phyloP scores from a whole-genome alignment of 495 filamentous ascomycete species.

The Daldinia caldariorum region DNA sequence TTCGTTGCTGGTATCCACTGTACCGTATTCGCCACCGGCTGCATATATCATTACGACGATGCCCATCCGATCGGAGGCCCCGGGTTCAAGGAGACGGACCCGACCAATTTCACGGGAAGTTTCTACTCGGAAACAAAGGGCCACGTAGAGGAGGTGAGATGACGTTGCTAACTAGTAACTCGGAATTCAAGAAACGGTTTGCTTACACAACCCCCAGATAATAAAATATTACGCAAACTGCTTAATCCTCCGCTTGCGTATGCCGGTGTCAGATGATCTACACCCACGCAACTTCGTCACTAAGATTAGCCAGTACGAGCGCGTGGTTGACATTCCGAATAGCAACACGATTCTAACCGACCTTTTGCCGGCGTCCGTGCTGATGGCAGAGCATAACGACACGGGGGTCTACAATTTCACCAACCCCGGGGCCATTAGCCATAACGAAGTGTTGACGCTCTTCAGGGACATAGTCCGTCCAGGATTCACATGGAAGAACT shows the following conservation, averaged over 20 bases:
- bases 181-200: neutral
- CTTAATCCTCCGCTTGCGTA: constrained; percentile 70
- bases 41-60: constrained; percentile 70
- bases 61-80: constrained; percentile 66
- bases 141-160: constrained; percentile 68
- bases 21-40: constrained; percentile 73
- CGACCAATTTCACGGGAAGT: constrained; percentile 70
- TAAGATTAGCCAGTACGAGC: constrained; percentile 71
- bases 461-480: constrained; percentile 71
- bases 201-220: constrained; percentile 53
- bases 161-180: neutral
- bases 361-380: constrained; percentile 67
- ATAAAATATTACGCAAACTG: constrained; percentile 68
- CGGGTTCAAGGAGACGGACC: constrained; percentile 69
- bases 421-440: constrained; percentile 72
- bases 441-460: constrained; percentile 71
- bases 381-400: constrained; percentile 68
- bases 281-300: constrained; percentile 74
- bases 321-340: constrained; percentile 72
- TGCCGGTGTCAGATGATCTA: constrained; percentile 75
- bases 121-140: constrained; percentile 75
- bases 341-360: constrained; percentile 73
- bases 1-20: constrained; percentile 65
- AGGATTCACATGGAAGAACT: constrained; percentile 72
- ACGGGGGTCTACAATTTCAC: constrained; percentile 75